phyloP scores from a whole-genome alignment of 225 moss, liverwort and hornwort genomes.

The Pseudoscleropodium purum region DNA sequence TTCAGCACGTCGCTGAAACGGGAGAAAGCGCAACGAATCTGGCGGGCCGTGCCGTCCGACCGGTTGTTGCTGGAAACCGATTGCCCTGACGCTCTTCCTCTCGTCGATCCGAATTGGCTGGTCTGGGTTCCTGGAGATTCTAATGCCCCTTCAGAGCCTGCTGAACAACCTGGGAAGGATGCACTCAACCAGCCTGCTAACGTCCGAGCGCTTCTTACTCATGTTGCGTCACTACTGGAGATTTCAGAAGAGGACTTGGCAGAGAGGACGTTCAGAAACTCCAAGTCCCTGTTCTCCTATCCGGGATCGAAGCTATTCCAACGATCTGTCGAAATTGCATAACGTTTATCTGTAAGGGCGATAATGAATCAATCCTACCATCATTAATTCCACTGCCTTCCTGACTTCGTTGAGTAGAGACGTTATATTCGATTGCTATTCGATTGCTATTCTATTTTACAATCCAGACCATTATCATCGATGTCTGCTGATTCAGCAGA shows the following conservation, averaged over 20 bases:
- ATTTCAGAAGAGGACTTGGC: conserved; percentile 52
- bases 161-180: conserved; percentile 8
- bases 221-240: conserved; percentile 48
- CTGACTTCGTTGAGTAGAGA: neutral
- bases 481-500: neutral
- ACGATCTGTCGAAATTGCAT: neutral
- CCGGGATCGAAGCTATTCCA: conserved; percentile 50
- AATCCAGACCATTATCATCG: too few relatives aligned
- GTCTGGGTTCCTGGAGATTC: conserved; percentile 50
- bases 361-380: neutral
- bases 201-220: conserved; percentile 50
- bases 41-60: conserved; percentile 56
- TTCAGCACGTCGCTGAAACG: conserved; percentile 41
- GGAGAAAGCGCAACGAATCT: conserved; percentile 35
- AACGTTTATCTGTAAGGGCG: neutral
- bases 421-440: neutral
- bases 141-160: conserved; percentile 21
- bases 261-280: conserved; percentile 44
- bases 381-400: neutral
- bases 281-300: conserved; percentile 61
- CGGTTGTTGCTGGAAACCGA: conserved; percentile 81
- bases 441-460: neutral
- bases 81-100: conserved; percentile 72
- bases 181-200: conserved; percentile 89
- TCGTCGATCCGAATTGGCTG: conserved; percentile 26